A percentile compares a stretch with the other conserved stretches of the same genome.
Evolutionary conservation across 208 protist genomes (phyloP).

Genomic region (Herpetomonas tarakana): DNA sequence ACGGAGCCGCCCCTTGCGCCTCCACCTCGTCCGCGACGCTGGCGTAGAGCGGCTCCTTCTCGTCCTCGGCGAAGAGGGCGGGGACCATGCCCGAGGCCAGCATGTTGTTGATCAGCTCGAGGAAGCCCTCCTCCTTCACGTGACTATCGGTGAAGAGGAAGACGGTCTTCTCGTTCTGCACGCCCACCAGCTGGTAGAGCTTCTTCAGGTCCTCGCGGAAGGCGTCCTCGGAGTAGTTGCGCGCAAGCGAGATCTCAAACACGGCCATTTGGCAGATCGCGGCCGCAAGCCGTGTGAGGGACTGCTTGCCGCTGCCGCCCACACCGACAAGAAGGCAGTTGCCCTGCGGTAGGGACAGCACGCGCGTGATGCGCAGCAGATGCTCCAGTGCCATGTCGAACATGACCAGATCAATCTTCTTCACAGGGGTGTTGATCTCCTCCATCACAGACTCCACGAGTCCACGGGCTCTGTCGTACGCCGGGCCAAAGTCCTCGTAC

Average conservation of each 20-base stretch:
- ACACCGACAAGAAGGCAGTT: slow-evolving; percentile 98
- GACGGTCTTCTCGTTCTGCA: slow-evolving; percentile 91
- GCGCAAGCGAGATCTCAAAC: slow-evolving; percentile 97
- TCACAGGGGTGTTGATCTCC: slow-evolving; percentile 92
- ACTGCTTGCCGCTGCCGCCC: slow-evolving; percentile 98
- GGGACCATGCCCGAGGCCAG: slow-evolving; percentile 98
- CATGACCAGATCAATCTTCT: slow-evolving; percentile 97
- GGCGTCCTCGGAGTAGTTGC: slow-evolving; percentile 96
- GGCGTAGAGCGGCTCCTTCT: slow-evolving; percentile 95
- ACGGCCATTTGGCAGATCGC: slow-evolving; percentile 93
- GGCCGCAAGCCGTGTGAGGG: slow-evolving; percentile 94
- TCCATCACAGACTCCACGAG: slow-evolving; percentile 94
- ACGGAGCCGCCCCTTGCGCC: slow-evolving; percentile 77
- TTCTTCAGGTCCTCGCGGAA: slow-evolving; percentile 98
- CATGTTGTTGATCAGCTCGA: slow-evolving; percentile 99
- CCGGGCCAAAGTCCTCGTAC: slow-evolving; percentile 93
- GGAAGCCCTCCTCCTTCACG: slow-evolving; percentile 97
- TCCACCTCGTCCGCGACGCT: slow-evolving; percentile 90
- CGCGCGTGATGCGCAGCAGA: slow-evolving; percentile 94
- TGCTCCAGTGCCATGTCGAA: slow-evolving; percentile 99
- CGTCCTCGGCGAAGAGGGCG: slow-evolving; percentile 97
- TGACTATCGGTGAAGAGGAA: slow-evolving; percentile 99
- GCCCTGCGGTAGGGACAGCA: slow-evolving; percentile 95
- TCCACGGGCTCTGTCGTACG: slow-evolving; percentile 61
- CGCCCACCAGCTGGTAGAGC: slow-evolving; percentile 93